Evolutionary conservation across 2,329 filamentous ascomycete species (phyloP).

Genomic region (Xylaria sp.): DNA sequence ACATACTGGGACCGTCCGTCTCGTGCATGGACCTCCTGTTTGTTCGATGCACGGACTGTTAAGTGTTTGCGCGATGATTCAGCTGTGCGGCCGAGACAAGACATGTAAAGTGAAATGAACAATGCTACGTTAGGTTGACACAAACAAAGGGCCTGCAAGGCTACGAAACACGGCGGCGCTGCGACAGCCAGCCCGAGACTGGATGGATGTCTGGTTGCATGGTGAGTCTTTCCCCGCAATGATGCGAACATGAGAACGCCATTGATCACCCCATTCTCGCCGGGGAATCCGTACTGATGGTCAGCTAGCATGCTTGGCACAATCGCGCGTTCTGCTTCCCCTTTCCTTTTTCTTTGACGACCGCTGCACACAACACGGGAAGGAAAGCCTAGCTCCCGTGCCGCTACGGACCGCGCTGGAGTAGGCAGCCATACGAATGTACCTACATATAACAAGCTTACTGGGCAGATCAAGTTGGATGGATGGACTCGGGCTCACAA

Average conservation of each 20-base stretch:
- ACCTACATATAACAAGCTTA: not conserved
- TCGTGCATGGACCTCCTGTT: slow-evolving; percentile 16
- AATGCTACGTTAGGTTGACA: slow-evolving; percentile 22
- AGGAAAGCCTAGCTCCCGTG: slow-evolving; percentile 10
- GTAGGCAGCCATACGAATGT: not conserved
- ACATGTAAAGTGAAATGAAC: slow-evolving; percentile 25
- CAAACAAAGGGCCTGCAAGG: slow-evolving; percentile 19
- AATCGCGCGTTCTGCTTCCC: not conserved
- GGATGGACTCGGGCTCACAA: not conserved
- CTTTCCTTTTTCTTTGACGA: not conserved
- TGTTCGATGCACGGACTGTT: not conserved
- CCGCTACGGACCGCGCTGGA: slow-evolving; percentile 12
- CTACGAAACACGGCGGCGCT: slow-evolving; percentile 16
- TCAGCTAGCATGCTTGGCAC: slow-evolving; percentile 5
- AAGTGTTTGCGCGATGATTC: not conserved
- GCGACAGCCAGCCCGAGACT: slow-evolving; percentile 1
- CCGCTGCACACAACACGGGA: slow-evolving; percentile 8
- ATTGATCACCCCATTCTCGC: slow-evolving; percentile 7
- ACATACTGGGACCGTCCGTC: not conserved
- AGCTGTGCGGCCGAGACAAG: slow-evolving; percentile 4
- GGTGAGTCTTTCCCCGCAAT: not conserved
- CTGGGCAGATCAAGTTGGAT: not conserved
- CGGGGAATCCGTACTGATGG: not conserved
- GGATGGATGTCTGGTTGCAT: slow-evolving; percentile 4
- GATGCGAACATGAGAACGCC: slow-evolving; percentile 6